Base-by-base conservation (phyloP, 2,329 filamentous ascomycete genomes). In the Fusarium nisikadoi region DNA sequence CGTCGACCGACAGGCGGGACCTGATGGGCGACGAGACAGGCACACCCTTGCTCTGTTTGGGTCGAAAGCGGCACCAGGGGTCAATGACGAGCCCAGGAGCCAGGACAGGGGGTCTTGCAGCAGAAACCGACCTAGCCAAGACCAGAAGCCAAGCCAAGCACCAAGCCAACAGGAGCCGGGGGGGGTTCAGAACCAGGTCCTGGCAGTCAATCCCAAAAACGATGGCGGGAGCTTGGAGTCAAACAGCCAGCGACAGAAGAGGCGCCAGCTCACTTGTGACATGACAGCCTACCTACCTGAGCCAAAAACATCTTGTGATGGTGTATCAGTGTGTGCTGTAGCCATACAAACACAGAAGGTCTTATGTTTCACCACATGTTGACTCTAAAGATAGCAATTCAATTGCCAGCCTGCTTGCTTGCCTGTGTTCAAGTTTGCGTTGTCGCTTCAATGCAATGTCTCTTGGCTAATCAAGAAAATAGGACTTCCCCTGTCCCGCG, bases 381-480 rank as follows among this genome's bases (percentile, higher is more conserved):
- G 64, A 66, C 35, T 67, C 67, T 67, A 71, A 71, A 71, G 67
- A 71, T 71, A 71, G 68, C 57, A 36, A 38, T 54, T 56, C 39
- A n/a, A 33, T 33, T 29, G 19, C 19, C 35, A n/a, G 33, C 23
- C 23, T 27, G 23, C 19, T 25, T 27, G 23, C 17, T n/a, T 52
- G 39, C 31, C 36, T 57, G 39, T 53, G 25, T 68, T 39, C 41
- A 31, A 29, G 25, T 50, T 47, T 68, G 63, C 50, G 62, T 27
- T 41, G 31, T 55, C 31, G 54, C 25, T 54, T 46, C 25, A 53
- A 33, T 54, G 33, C 50, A 29, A 43, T 49, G 41, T 49, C 55
- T 62, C 47, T 45, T 55, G 61, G 36, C 55, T 43, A 39, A 61
- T 61, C 55, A 61, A 63, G 43, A 38, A 59, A 29, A 61, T 38